A percentile compares a stretch with the other conserved stretches of the same genome.
Evolutionary conservation across 805 yeast species (phyloP).

Genomic region (Wickerhamomyces hampshirensis): DNA sequence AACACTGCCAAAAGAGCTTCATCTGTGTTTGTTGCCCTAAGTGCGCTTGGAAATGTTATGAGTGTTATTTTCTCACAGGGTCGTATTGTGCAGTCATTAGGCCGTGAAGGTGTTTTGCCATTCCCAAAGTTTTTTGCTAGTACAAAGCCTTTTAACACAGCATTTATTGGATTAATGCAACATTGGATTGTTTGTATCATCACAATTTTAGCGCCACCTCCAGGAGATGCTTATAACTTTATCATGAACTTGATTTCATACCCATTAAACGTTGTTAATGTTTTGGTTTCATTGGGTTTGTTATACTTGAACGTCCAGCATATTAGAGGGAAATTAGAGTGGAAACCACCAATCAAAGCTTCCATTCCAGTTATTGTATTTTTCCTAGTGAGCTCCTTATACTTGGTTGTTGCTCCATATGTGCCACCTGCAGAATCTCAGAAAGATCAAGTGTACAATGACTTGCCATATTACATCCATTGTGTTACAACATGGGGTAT

Average conservation of each 20-base stretch:
- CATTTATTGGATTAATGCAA: slow-evolving; percentile 66
- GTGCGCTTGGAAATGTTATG: slow-evolving; percentile 78
- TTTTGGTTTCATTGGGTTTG: slow-evolving; percentile 58
- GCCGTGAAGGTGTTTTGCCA: slow-evolving; percentile 78
- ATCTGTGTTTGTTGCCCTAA: slow-evolving; percentile 73
- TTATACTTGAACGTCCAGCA: slow-evolving; percentile 51
- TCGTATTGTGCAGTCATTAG: slow-evolving; percentile 73
- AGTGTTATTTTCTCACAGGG: slow-evolving; percentile 81
- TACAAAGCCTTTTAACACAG: slow-evolving; percentile 68
- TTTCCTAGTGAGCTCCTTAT: slow-evolving; percentile 61
- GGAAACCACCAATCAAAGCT: slow-evolving; percentile 73
- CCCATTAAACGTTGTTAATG: slow-evolving; percentile 73
- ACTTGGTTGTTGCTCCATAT: slow-evolving; percentile 72
- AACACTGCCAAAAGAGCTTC: slow-evolving; percentile 64
- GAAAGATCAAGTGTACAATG: slow-evolving; percentile 49
- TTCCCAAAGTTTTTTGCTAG: slow-evolving; percentile 67
- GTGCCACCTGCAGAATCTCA: slow-evolving; percentile 67
- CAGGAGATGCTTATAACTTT: slow-evolving; percentile 85
- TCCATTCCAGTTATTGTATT: slow-evolving; percentile 57
- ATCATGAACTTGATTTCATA: slow-evolving; percentile 75
- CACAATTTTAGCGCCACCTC: slow-evolving; percentile 75
- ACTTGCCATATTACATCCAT: slow-evolving; percentile 72
- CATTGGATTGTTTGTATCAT: slow-evolving; percentile 74
- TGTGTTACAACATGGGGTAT: slow-evolving; percentile 82
- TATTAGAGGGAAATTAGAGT: slow-evolving; percentile 43